Conservation (phyloP, 2,329 filamentous ascomycete genomes). For the Trichoderma oligosporum region DNA sequence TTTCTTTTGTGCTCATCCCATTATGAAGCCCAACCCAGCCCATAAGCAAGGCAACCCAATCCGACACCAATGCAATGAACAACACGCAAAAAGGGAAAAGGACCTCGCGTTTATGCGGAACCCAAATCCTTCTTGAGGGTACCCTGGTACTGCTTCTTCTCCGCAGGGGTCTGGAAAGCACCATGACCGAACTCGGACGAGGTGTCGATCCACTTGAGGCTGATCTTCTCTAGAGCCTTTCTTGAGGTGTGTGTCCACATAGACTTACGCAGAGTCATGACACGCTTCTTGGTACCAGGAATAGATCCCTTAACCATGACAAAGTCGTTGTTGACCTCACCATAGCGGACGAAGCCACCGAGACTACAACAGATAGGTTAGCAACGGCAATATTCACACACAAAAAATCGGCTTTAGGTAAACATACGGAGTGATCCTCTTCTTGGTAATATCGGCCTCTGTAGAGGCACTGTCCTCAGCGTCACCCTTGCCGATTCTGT, state of each 20-base stretch:
- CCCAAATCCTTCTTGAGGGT: conserved; percentile 97
- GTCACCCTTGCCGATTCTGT: conserved; percentile 91
- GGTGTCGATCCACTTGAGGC: conserved; percentile 99
- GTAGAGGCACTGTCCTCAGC: conserved; percentile 92
- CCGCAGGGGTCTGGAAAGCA: conserved; percentile 96
- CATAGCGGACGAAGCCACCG: conserved; percentile 99
- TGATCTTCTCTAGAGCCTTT: conserved; percentile 96
- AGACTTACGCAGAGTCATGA: conserved; percentile 98
- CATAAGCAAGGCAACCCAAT: conserved; percentile 38
- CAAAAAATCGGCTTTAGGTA: background rate
- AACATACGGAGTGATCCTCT: conserved; percentile 98
- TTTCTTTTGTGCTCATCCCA: conserved; percentile 36
- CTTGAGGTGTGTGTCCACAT: conserved; percentile 97
- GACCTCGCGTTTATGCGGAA: conserved; percentile 39
- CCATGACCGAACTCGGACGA: conserved; percentile 99
- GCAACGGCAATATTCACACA: conserved; percentile 20
- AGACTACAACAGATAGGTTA: conserved; percentile 57
- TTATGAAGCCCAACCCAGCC: conserved; percentile 37
- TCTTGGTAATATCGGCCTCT: conserved; percentile 96
- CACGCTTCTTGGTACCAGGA: conserved; percentile 98
- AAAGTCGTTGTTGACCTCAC: conserved; percentile 99
- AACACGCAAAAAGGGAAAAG: conserved; percentile 43
- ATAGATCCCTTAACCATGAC: conserved; percentile 96
- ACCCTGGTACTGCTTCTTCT: conserved; percentile 97
- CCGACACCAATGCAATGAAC: conserved; percentile 55